Percentiles rank a stretch among this genome's conserved stretches.
These are phyloP conservation scores for Cnidoscolus chayamansa DNA, from an alignment of 441 rosid species.

Conservation along the genomic window DNA sequence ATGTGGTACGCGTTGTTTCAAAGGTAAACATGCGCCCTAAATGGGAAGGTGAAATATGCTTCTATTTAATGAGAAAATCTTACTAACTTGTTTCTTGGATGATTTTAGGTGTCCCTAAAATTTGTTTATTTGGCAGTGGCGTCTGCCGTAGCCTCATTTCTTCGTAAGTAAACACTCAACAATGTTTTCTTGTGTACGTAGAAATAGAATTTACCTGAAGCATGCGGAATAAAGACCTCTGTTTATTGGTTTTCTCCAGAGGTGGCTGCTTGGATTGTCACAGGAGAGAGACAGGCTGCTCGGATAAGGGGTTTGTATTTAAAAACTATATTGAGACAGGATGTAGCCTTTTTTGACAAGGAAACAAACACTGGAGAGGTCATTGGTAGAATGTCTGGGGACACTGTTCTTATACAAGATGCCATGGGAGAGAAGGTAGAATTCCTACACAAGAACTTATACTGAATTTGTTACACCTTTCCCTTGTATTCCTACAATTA, in stretches of 20 bases:
- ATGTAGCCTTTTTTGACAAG: slow-evolving; percentile 58
- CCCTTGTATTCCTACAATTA: background rate
- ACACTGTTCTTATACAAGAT: slow-evolving; percentile 68
- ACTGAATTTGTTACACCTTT: background rate
- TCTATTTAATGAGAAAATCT: background rate
- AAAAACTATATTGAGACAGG: slow-evolving; percentile 68
- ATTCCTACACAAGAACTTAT: background rate
- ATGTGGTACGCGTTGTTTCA: slow-evolving; percentile 41
- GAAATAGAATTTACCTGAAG: background rate
- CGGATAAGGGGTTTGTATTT: slow-evolving; percentile 58
- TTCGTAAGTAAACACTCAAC: slow-evolving; percentile 46
- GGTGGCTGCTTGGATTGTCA: slow-evolving; percentile 56
- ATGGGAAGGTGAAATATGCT: too few relatives aligned
- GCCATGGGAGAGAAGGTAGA: slow-evolving; percentile 79
- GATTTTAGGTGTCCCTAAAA: slow-evolving; percentile 52
- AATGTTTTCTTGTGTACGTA: background rate
- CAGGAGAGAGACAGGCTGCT: slow-evolving; percentile 75
- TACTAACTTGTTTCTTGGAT: background rate
- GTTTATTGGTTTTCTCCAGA: background rate
- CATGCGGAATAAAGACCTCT: slow-evolving; percentile 1
- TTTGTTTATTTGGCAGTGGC: slow-evolving; percentile 70
- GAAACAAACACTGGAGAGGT: slow-evolving; percentile 70
- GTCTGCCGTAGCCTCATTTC: slow-evolving; percentile 53
- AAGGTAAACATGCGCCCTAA: slow-evolving; percentile 32
- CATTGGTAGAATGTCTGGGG: slow-evolving; percentile 78